These are phyloP conservation scores for Paraleonurus japonicus DNA, from an alignment of 257 asterid genomes.

Conservation along the genomic window DNA sequence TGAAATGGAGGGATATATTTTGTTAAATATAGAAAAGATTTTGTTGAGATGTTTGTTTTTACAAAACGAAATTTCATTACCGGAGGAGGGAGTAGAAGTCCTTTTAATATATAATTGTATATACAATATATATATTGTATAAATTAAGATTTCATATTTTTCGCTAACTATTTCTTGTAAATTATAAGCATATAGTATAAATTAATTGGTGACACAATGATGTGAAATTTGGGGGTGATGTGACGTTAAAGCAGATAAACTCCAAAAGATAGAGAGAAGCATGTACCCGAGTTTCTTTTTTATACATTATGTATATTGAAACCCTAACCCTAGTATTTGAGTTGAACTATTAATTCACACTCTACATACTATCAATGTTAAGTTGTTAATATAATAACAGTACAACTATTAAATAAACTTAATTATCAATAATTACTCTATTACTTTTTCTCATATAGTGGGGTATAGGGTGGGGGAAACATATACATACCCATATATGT, in stretches of 20 bases:
- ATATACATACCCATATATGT: background rate
- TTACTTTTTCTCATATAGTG: background rate
- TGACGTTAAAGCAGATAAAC: conserved; percentile 3
- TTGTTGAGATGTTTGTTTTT: too few relatives aligned
- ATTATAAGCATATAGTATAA: too few relatives aligned
- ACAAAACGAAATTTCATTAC: too few relatives aligned
- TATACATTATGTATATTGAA: conserved; percentile 10
- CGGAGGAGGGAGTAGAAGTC: too few relatives aligned
- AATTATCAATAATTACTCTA: background rate
- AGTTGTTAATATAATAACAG: too few relatives aligned
- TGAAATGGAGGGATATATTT: too few relatives aligned
- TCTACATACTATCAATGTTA: background rate
- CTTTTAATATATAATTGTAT: too few relatives aligned
- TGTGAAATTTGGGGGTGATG: background rate
- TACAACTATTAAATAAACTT: too few relatives aligned
- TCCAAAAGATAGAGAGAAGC: background rate
- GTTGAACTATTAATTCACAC: background rate
- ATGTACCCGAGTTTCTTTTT: background rate
- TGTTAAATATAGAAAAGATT: too few relatives aligned
- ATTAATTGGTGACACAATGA: background rate
- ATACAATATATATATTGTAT: too few relatives aligned
- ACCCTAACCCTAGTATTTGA: conserved; percentile 39
- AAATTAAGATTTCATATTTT: too few relatives aligned
- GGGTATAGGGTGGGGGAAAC: background rate
- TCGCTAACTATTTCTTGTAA: too few relatives aligned